Conservation (phyloP, 352 stramenopile species). For the Pythium rishiriense region DNA sequence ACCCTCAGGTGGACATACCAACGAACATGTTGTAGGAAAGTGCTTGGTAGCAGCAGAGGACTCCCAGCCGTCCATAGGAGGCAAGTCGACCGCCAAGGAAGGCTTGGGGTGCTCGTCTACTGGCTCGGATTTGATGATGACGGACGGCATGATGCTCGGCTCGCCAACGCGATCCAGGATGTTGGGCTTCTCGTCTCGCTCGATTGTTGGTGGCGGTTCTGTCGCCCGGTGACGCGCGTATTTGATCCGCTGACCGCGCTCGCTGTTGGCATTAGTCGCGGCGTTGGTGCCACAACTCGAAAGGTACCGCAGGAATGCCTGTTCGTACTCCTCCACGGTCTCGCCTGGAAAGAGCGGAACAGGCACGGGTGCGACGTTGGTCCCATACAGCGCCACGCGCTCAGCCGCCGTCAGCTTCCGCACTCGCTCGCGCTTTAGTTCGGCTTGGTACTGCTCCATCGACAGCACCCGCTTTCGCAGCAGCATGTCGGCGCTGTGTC, state of each 20-base stretch:
- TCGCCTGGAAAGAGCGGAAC: slow-evolving; percentile 39
- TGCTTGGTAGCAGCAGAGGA: no score
- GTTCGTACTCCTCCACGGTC: slow-evolving; percentile 32
- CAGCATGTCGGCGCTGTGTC: neutral
- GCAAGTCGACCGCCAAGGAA: no score
- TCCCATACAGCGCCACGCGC: neutral
- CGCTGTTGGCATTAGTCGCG: neutral
- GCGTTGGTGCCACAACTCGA: neutral
- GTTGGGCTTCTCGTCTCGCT: neutral
- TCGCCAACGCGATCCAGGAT: slow-evolving; percentile 4
- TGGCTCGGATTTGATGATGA: slow-evolving; percentile 4
- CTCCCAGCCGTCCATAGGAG: no score
- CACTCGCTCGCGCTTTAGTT: neutral
- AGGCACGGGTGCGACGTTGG: slow-evolving; percentile 13
- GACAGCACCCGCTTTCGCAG: slow-evolving; percentile 11
- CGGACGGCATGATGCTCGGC: neutral
- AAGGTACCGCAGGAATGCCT: slow-evolving; percentile 20
- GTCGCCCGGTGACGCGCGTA: neutral
- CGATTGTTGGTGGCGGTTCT: neutral
- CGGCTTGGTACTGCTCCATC: slow-evolving; percentile 2
- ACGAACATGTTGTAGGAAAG: no score
- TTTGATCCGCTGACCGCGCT: slow-evolving; percentile 9
- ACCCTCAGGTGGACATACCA: neutral
- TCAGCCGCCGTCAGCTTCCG: neutral
- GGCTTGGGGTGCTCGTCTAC: neutral